A percentile compares a stretch with the other conserved stretches of the same genome.
These are phyloP conservation scores for Ambrosiella xylebori DNA, from an alignment of 2,329 filamentous ascomycete species.

Conservation along the genomic window DNA sequence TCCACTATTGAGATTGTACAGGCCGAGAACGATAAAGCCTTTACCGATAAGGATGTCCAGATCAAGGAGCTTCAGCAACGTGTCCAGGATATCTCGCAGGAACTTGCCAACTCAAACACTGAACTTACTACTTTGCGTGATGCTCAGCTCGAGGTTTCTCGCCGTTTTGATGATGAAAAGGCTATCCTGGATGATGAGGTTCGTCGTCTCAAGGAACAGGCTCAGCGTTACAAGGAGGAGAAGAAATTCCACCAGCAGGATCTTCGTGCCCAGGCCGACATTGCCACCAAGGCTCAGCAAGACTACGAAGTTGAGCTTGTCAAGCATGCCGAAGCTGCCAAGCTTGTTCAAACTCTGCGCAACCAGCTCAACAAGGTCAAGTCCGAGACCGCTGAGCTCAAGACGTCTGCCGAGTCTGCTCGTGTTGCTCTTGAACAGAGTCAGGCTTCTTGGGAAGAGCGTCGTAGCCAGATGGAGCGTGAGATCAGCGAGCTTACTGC, in stretches of 20 bases:
- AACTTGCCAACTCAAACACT: conserved; percentile 64
- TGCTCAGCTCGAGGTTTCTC: conserved; percentile 57
- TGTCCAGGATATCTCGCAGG: conserved; percentile 64
- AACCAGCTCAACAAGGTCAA: conserved; percentile 68
- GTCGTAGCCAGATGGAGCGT: conserved; percentile 61
- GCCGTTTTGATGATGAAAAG: conserved; percentile 67
- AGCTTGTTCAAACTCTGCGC: conserved; percentile 61
- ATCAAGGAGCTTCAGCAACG: conserved; percentile 71
- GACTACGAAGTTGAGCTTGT: conserved; percentile 90
- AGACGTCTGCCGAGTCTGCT: conserved; percentile 70
- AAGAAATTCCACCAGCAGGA: conserved; percentile 79
- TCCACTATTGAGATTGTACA: conserved; percentile 72
- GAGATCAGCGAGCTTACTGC: conserved; percentile 66
- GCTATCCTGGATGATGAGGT: conserved; percentile 62
- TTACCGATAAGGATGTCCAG: conserved; percentile 61
- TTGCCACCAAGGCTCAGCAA: conserved; percentile 81
- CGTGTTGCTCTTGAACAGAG: conserved; percentile 63
- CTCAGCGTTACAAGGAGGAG: conserved; percentile 60
- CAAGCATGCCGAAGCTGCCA: conserved; percentile 91
- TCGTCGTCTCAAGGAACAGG: conserved; percentile 64
- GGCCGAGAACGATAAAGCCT: conserved; percentile 62
- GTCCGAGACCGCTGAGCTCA: conserved; percentile 56
- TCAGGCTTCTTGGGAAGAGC: conserved; percentile 76
- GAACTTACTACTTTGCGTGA: conserved; percentile 69
- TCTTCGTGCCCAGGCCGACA: conserved; percentile 80